Percentiles rank a stretch among this genome's conserved stretches.
phyloP scores from a whole-genome alignment of 805 yeast species.

The Saccharomyces paradoxus region DNA sequence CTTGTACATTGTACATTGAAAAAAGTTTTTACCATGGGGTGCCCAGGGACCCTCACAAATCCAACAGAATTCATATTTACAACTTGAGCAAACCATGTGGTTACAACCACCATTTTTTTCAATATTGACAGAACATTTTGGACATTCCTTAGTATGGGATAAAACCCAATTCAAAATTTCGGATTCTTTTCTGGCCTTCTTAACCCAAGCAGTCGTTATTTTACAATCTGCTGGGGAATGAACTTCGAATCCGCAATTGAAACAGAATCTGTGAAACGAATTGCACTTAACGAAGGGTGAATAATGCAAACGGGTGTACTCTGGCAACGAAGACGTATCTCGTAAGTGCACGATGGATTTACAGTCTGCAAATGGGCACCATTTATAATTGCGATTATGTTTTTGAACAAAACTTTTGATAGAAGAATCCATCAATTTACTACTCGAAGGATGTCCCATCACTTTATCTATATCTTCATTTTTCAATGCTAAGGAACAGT shows the following conservation, averaged over 20 bases:
- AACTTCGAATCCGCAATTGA: conserved; percentile 61
- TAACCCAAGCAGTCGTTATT: conserved; percentile 61
- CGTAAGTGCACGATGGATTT: conserved; percentile 43
- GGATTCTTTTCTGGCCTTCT: conserved; percentile 75
- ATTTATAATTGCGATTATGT: conserved; percentile 41
- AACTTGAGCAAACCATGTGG: conserved; percentile 84
- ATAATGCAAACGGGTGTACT: conserved; percentile 21
- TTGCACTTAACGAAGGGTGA: conserved; percentile 67
- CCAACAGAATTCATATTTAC: conserved; percentile 86
- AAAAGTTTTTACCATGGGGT: conserved; percentile 54
- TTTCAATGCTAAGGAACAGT: conserved; percentile 37
- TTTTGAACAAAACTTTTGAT: conserved; percentile 46
- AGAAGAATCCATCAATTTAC: conserved; percentile 29
- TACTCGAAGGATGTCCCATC: conserved; percentile 31
- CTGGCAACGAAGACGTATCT: conserved; percentile 23
- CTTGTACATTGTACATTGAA: conserved; percentile 57
- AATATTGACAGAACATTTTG: conserved; percentile 68
- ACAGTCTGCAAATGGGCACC: conserved; percentile 88
- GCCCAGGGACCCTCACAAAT: conserved; percentile 75
- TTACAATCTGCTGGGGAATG: conserved; percentile 83
- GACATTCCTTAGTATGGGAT: conserved; percentile 79
- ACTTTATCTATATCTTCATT: conserved; percentile 35
- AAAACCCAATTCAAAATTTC: conserved; percentile 84
- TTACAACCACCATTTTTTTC: conserved; percentile 97
- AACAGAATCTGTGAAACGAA: conserved; percentile 67